A percentile compares a stretch with the other conserved stretches of the same genome.
Conservation (phyloP, 2,329 filamentous ascomycete species). For the Arthroderma sp. region DNA sequence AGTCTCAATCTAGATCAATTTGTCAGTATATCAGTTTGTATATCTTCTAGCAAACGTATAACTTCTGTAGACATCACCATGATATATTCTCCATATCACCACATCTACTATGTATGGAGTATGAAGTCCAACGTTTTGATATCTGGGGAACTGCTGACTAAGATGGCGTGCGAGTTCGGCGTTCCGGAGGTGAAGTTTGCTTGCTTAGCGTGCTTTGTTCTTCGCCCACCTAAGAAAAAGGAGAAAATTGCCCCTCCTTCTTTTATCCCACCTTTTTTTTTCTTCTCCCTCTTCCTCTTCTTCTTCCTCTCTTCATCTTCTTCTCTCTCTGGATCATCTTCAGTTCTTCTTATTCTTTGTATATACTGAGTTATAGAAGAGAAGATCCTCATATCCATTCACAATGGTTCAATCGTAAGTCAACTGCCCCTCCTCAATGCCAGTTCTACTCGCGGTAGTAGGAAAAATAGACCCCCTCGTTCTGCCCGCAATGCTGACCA, state of each 20-base stretch:
- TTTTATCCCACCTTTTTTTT: conserved; percentile 1
- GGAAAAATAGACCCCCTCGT: not conserved
- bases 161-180: not conserved
- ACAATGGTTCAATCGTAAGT: conserved; percentile 51
- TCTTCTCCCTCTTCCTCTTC: conserved; percentile 13
- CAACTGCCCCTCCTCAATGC: not conserved
- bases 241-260: not conserved
- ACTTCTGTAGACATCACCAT: no score
- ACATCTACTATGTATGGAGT: no score
- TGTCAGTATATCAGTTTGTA: no score
- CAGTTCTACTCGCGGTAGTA: conserved; percentile 4
- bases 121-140: no score
- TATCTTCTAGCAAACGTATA: no score
- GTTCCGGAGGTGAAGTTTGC: not conserved
- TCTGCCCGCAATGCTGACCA: conserved; percentile 7
- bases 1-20: no score
- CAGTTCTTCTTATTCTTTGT: not conserved
- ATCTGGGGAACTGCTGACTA: no score
- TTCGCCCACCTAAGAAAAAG: not conserved
- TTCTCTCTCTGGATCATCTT: conserved; percentile 6
- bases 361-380: not conserved
- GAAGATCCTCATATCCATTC: conserved; percentile 16
- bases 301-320: conserved; percentile 10
- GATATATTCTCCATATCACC: no score
- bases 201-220: not conserved